phyloP scores from a whole-genome alignment of 1,139 yeast species.

The Lodderomyces jiufengensis region DNA sequence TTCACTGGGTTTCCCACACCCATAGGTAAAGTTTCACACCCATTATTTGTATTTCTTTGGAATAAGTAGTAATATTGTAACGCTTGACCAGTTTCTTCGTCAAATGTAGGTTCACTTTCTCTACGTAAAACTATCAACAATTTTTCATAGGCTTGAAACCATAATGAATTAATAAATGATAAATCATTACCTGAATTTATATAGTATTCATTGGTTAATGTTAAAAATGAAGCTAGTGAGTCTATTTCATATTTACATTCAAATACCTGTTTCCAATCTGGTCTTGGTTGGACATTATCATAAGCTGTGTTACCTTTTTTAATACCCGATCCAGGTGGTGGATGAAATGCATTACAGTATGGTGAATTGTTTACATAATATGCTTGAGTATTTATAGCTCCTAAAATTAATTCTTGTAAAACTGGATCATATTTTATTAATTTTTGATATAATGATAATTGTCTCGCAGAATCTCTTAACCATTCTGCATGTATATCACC shows the following conservation, averaged over 20 bases:
- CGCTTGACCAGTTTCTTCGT: constrained; percentile 50
- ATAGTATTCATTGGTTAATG: constrained; percentile 68
- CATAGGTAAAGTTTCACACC: constrained; percentile 77
- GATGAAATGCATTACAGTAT: constrained; percentile 89
- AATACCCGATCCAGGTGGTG: constrained; percentile 63
- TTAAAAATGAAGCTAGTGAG: constrained; percentile 77
- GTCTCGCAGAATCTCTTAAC: constrained; percentile 83
- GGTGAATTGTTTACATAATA: constrained; percentile 59
- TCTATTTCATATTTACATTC: constrained; percentile 91
- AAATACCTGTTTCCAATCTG: constrained; percentile 70
- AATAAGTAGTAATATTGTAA: constrained; percentile 56
- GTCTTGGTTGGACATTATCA: constrained; percentile 66
- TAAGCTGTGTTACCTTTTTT: constrained; percentile 50
- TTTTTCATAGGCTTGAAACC: constrained; percentile 60
- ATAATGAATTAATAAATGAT: constrained; percentile 49
- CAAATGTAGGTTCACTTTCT: constrained; percentile 64
- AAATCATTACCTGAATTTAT: constrained; percentile 46
- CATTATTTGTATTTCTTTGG: constrained; percentile 68
- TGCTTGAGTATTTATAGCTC: constrained; percentile 82
- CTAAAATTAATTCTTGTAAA: constrained; percentile 55
- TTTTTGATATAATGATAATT: constrained; percentile 71
- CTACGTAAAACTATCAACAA: constrained; percentile 53
- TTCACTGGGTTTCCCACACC: constrained; percentile 80
- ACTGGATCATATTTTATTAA: constrained; percentile 49
- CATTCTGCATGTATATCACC: constrained; percentile 93